Conservation (phyloP, 805 yeast species). For the Phaffomyces thermotolerans region DNA sequence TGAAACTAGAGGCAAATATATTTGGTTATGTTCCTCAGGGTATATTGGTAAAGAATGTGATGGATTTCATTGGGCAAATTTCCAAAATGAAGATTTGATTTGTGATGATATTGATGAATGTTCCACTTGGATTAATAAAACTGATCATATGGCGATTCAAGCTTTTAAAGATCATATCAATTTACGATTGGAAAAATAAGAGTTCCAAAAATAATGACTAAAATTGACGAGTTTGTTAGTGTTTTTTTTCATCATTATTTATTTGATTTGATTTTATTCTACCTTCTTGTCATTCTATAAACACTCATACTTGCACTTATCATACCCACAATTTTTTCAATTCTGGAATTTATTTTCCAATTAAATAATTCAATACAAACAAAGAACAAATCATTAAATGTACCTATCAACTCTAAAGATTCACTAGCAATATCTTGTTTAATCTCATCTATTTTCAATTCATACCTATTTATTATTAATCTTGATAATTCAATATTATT, state of each 20-base stretch:
- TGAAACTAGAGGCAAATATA: conserved; percentile 45
- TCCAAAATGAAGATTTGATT: conserved; percentile 27
- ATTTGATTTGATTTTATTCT: too few species aligned
- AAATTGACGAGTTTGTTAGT: too few species aligned
- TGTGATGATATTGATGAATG: conserved; percentile 29
- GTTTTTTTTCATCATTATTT: too few species aligned
- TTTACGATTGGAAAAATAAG: background rate
- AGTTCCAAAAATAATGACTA: too few species aligned
- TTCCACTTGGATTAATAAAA: conserved; percentile 41
- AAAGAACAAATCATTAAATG: conserved; percentile 13
- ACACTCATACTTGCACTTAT: conserved; percentile 14
- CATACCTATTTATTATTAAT: conserved; percentile 9
- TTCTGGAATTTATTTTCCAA: conserved; percentile 8
- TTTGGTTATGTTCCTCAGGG: conserved; percentile 56
- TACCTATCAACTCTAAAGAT: conserved; percentile 9
- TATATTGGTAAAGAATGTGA: conserved; percentile 41
- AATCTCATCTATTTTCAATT: conserved; percentile 7
- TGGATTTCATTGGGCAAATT: conserved; percentile 45
- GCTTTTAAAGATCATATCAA: conserved; percentile 12
- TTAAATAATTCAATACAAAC: conserved; percentile 14
- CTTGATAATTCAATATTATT: conserved; percentile 2
- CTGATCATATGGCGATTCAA: conserved; percentile 27
- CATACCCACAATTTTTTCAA: conserved; percentile 10
- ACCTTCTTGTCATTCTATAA: conserved; percentile 13
- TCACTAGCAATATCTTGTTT: conserved; percentile 5